Conservation (phyloP, 805 yeast genomes). For the Saccharomycopsis fibuligera region DNA sequence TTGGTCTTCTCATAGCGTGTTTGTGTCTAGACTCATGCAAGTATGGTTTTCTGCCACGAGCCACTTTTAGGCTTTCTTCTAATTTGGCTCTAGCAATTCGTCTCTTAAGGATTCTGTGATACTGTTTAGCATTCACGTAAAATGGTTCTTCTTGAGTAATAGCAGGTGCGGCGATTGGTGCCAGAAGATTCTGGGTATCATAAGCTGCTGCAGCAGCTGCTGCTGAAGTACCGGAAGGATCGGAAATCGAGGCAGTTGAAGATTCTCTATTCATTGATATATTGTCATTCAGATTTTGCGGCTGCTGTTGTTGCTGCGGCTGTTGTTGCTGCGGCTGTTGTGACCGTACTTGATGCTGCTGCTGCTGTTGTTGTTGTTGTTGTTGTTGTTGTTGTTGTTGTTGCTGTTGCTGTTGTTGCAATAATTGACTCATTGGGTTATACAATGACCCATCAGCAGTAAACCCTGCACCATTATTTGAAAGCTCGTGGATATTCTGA, state of each 20-base stretch:
- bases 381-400: neutral
- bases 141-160: conserved; percentile 70
- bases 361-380: neutral
- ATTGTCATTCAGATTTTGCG: too few species aligned
- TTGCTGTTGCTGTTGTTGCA: neutral
- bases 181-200: neutral
- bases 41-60: conserved; percentile 88
- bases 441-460: neutral
- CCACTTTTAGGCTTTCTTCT: conserved; percentile 81
- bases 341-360: conserved; percentile 14
- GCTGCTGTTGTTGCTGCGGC: neutral
- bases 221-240: neutral
- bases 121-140: conserved; percentile 96
- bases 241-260: neutral
- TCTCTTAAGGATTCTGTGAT: conserved; percentile 88
- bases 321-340: neutral
- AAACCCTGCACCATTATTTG: too few species aligned
- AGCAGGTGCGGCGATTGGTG: neutral
- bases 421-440: too few species aligned
- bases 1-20: conserved; percentile 98
- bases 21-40: conserved; percentile 95
- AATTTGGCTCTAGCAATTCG: conserved; percentile 89
- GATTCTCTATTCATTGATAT: neutral
- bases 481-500: too few species aligned
- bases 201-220: neutral